A percentile compares a stretch with the other conserved stretches of the same genome.
Evolutionary conservation across 176 grass and related monocot genomes (phyloP).

Genomic region (Juncus inflexus): DNA sequence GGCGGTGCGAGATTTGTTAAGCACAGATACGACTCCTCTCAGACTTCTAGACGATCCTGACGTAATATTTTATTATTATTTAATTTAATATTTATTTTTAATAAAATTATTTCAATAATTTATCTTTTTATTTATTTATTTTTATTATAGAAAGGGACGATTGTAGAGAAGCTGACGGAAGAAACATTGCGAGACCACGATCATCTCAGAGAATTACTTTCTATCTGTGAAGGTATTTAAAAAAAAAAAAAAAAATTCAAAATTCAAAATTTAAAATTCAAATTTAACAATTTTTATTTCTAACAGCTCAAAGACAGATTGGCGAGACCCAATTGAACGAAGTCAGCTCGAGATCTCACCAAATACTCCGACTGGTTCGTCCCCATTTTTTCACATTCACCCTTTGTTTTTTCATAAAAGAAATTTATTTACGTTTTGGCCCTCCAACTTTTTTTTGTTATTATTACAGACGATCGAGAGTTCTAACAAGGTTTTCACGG

Average conservation of each 20-base stretch:
- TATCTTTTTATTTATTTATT: background rate
- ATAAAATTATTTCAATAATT: background rate
- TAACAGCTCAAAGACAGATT: slow-evolving; percentile 74
- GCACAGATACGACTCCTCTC: slow-evolving; percentile 42
- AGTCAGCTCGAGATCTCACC: slow-evolving; percentile 86
- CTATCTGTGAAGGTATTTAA: slow-evolving; percentile 57
- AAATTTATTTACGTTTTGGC: slow-evolving; percentile 14
- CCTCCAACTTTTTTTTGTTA: slow-evolving; percentile 16
- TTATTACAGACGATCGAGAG: slow-evolving; percentile 69
- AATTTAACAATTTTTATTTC: background rate
- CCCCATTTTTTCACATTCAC: slow-evolving; percentile 7
- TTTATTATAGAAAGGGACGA: slow-evolving; percentile 71
- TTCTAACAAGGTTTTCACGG: slow-evolving; percentile 41
- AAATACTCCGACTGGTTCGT: slow-evolving; percentile 87
- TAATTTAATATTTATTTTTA: background rate
- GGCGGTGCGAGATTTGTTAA: slow-evolving; percentile 79
- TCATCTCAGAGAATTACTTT: slow-evolving; percentile 83
- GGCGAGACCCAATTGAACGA: slow-evolving; percentile 83
- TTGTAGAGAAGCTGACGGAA: slow-evolving; percentile 81
- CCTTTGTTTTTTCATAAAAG: background rate
- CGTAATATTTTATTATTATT: slow-evolving; percentile 34
- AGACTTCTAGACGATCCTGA: slow-evolving; percentile 92
- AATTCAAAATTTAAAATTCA: background rate
- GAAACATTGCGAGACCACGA: slow-evolving; percentile 65
- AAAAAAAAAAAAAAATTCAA: background rate